A percentile compares a stretch with the other conserved stretches of the same genome.
Evolutionary conservation across 768 basidiomycete species (phyloP).

Genomic region (Hypholoma fasciculare): DNA sequence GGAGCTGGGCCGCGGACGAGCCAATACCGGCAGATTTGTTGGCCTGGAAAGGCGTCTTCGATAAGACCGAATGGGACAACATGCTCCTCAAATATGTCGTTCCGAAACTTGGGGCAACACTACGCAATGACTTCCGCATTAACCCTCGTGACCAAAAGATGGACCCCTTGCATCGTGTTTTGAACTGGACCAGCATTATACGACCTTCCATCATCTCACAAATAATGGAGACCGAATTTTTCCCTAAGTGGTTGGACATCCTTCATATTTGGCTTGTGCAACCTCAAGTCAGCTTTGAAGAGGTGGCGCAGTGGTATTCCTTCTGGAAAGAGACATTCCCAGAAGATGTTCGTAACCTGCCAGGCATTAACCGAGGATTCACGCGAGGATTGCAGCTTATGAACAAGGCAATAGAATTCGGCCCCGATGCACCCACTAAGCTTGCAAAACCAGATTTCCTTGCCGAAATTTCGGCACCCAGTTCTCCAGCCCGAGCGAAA

Average conservation of each 20-base stretch:
- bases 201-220: constrained; percentile 78
- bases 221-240: constrained; percentile 88
- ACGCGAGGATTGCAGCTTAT: constrained; percentile 88
- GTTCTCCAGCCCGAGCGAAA: constrained; percentile 25
- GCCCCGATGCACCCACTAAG: constrained; percentile 68
- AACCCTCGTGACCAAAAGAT: constrained; percentile 92
- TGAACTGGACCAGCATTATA: constrained; percentile 76
- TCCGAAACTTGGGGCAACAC: constrained; percentile 81
- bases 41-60: constrained; percentile 87
- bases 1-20: constrained; percentile 73
- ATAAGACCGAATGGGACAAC: constrained; percentile 83
- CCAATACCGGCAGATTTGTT: constrained; percentile 73
- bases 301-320: constrained; percentile 91
- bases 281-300: constrained; percentile 83
- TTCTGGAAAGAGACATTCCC: constrained; percentile 87
- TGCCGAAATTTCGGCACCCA: constrained; percentile 39
- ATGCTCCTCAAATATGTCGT: constrained; percentile 89
- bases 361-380: constrained; percentile 77
- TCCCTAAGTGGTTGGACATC: constrained; percentile 95
- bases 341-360: constrained; percentile 62
- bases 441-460: constrained; percentile 69
- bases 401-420: constrained; percentile 91
- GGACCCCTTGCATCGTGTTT: constrained; percentile 72
- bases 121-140: constrained; percentile 86
- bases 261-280: constrained; percentile 93